These are phyloP conservation scores for Saccharomycopsis javanensis DNA, from an alignment of 805 yeast species.

Conservation along the genomic window DNA sequence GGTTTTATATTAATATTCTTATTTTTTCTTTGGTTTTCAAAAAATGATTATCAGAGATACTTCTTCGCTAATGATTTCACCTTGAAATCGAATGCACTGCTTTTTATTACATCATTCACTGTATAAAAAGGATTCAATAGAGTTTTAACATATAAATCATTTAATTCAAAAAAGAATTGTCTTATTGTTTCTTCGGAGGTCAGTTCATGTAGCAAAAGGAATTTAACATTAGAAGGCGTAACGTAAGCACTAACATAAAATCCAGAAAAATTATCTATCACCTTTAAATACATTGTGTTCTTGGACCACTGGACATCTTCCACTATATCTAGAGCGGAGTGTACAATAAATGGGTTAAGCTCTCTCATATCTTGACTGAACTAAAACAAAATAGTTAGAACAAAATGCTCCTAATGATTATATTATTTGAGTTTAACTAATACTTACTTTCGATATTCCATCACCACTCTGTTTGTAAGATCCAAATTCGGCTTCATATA, in stretches of 20 bases:
- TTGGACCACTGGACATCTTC: conserved; percentile 83
- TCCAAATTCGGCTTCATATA: conserved; percentile 82
- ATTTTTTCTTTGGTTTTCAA: neutral
- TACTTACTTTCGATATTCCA: conserved; percentile 39
- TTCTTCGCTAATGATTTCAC: conserved; percentile 66
- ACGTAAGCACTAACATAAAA: conserved; percentile 73
- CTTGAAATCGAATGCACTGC: conserved; percentile 65
- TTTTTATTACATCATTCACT: conserved; percentile 62
- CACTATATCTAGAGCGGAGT: conserved; percentile 82
- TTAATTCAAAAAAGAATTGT: conserved; percentile 75
- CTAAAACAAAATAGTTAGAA: conserved; percentile 16
- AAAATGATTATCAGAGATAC: conserved; percentile 40
- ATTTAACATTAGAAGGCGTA: conserved; percentile 80
- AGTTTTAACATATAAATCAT: conserved; percentile 82
- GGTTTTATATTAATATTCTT: neutral
- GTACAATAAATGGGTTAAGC: conserved; percentile 78
- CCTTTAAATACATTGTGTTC: conserved; percentile 57
- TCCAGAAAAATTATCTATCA: conserved; percentile 80
- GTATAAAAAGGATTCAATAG: conserved; percentile 79
- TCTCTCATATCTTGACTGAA: conserved; percentile 67
- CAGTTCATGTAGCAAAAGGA: conserved; percentile 59
- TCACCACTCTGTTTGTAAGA: conserved; percentile 58
- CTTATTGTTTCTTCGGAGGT: conserved; percentile 54
- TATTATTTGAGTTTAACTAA: neutral
- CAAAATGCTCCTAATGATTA: neutral